Percentiles rank a stretch among this genome's conserved stretches.
These are phyloP conservation scores for Penicillium corylophilum DNA, from an alignment of 2,329 filamentous ascomycete genomes.

Conservation along the genomic window DNA sequence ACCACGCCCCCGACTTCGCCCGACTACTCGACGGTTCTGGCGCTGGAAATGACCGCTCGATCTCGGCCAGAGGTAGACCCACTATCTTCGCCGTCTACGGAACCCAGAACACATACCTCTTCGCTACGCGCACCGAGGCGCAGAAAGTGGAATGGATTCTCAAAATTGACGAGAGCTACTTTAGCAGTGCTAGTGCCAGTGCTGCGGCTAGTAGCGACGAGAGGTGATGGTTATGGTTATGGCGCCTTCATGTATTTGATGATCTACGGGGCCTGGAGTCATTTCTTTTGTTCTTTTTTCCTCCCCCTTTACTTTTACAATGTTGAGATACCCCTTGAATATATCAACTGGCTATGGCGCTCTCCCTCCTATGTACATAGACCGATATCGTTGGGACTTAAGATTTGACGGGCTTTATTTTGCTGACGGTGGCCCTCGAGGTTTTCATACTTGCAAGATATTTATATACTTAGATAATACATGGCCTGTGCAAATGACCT, in stretches of 20 bases:
- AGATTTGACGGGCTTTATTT: constrained; percentile 24
- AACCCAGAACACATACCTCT: constrained; percentile 91
- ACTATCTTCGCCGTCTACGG: constrained; percentile 94
- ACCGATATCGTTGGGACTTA: constrained; percentile 26
- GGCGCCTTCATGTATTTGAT: constrained; percentile 21
- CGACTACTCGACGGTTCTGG: constrained; percentile 63
- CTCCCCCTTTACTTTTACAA: constrained; percentile 9
- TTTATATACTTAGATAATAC: neutral
- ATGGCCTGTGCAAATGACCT: too few relatives aligned
- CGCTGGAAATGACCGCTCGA: constrained; percentile 34
- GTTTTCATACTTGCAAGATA: neutral
- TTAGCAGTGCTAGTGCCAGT: constrained; percentile 40
- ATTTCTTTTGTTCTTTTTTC: constrained; percentile 15
- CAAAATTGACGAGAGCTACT: constrained; percentile 82
- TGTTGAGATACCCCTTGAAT: constrained; percentile 40
- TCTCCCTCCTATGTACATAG: constrained; percentile 35
- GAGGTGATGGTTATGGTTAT: constrained; percentile 14
- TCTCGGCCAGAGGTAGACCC: constrained; percentile 50
- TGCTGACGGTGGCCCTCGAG: constrained; percentile 7
- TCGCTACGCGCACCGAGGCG: constrained; percentile 81
- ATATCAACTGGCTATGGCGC: constrained; percentile 33
- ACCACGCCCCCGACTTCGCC: constrained; percentile 85
- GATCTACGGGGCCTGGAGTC: constrained; percentile 24
- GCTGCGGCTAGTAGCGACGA: constrained; percentile 24
- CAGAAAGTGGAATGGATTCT: constrained; percentile 98